A percentile compares a stretch with the other conserved stretches of the same genome.
Evolutionary conservation across 1,284 basidiomycete species (phyloP).

Genomic region (Marasmius oreades): DNA sequence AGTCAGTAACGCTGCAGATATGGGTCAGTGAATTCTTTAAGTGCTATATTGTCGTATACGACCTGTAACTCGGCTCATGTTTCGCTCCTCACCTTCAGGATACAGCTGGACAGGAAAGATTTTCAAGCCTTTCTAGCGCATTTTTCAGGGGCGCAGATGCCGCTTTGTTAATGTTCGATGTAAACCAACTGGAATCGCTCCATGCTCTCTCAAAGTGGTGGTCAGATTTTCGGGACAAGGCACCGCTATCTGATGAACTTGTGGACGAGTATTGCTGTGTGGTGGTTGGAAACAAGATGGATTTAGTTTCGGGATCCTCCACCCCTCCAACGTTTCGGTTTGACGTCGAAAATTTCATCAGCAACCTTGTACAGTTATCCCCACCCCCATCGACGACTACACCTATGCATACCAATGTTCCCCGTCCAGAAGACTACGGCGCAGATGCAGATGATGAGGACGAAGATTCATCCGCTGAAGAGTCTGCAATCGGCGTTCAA

Average conservation of each 20-base stretch:
- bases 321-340: conserved; percentile 1
- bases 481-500: conserved; percentile 14
- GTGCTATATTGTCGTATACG: conserved; percentile 10
- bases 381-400: background rate
- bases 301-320: conserved; percentile 35
- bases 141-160: conserved; percentile 85
- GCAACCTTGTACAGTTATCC: background rate
- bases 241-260: conserved; percentile 63
- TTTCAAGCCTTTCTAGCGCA: conserved; percentile 73
- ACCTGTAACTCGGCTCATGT: conserved; percentile 10
- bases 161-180: conserved; percentile 76
- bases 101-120: conserved; percentile 81
- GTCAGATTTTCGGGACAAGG: conserved; percentile 63
- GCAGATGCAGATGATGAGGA: conserved; percentile 10
- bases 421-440: background rate
- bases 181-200: conserved; percentile 60
- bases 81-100: conserved; percentile 38
- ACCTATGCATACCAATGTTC: background rate
- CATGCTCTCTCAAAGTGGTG: conserved; percentile 68
- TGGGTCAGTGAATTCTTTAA: conserved; percentile 52
- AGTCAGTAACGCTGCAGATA: conserved; percentile 67
- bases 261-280: conserved; percentile 65
- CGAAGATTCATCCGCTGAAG: conserved; percentile 11
- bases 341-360: background rate
- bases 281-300: conserved; percentile 79